These are phyloP conservation scores for Pestalotiopsis sp. DNA, from an alignment of 2,329 filamentous ascomycete species.

Conservation along the genomic window DNA sequence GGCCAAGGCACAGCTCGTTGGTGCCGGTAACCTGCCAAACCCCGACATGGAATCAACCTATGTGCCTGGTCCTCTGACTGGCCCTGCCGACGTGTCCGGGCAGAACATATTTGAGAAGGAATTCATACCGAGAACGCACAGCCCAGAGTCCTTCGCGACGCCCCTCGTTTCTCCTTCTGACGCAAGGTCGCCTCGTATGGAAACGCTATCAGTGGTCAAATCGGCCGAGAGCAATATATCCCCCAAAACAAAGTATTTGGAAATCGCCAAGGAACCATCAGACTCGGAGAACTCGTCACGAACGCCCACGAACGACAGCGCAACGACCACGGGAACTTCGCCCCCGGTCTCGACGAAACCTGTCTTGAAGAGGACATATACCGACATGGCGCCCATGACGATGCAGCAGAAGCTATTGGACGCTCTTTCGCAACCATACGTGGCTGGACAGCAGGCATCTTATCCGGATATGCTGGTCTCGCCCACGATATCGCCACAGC, in stretches of 20 bases:
- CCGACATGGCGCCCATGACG: conserved; percentile 73
- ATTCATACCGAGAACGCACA: conserved; percentile 61
- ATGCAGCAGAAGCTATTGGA: conserved; percentile 84
- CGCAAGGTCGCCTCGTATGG: conserved; percentile 6
- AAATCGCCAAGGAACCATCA: conserved; percentile 21
- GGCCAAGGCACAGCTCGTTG: conserved; percentile 77
- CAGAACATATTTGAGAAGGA: conserved; percentile 84
- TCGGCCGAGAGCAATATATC: background rate
- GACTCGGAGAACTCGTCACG: conserved; percentile 52
- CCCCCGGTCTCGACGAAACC: conserved; percentile 61
- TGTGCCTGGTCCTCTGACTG: conserved; percentile 69
- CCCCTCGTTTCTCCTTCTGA: conserved; percentile 33
- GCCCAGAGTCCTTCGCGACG: conserved; percentile 45
- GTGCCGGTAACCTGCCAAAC: conserved; percentile 61
- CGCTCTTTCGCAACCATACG: conserved; percentile 79
- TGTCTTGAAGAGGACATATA: conserved; percentile 81
- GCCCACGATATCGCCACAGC: conserved; percentile 41
- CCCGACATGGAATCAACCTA: conserved; percentile 43
- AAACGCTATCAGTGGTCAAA: background rate
- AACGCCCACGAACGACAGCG: conserved; percentile 57
- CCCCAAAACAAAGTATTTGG: conserved; percentile 15
- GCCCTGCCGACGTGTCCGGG: conserved; percentile 71
- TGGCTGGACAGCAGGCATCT: conserved; percentile 44
- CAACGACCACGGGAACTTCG: conserved; percentile 50
- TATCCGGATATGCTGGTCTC: conserved; percentile 40